Conservation (phyloP, 2,329 filamentous ascomycete genomes). For the Aspergillus sp. region DNA sequence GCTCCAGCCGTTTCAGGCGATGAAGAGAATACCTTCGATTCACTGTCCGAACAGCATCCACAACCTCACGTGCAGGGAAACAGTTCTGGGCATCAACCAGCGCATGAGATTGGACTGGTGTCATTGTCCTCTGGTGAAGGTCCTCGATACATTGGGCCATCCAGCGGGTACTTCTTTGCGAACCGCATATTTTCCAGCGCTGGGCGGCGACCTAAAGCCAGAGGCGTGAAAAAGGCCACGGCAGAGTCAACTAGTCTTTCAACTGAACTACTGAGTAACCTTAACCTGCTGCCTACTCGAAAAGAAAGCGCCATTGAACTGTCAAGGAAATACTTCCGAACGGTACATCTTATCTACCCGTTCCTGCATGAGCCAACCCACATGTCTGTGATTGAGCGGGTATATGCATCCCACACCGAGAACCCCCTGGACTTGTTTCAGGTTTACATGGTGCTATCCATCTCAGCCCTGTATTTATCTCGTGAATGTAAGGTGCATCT, state of each 20-base stretch:
- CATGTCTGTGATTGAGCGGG: conserved; percentile 34
- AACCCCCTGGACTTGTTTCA: conserved; percentile 48
- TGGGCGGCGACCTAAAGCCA: conserved; percentile 24
- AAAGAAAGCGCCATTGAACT: conserved; percentile 46
- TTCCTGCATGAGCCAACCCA: conserved; percentile 52
- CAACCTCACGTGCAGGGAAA: too few relatives aligned
- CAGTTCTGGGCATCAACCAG: conserved; percentile 19
- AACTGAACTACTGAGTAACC: conserved; percentile 31
- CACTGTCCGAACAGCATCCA: not conserved
- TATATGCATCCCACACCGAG: conserved; percentile 34
- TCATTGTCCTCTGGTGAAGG: conserved; percentile 53
- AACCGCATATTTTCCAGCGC: conserved; percentile 50
- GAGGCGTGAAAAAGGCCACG: conserved; percentile 1
- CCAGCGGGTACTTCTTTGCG: conserved; percentile 57
- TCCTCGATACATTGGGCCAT: conserved; percentile 56
- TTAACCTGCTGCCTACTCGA: conserved; percentile 29
- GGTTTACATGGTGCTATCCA: conserved; percentile 56
- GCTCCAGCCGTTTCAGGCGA: not conserved
- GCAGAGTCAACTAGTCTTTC: conserved; percentile 26
- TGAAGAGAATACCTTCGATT: not conserved
- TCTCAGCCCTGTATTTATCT: conserved; percentile 51
- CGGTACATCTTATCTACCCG: conserved; percentile 53
- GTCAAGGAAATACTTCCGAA: conserved; percentile 51
- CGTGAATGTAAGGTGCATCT: conserved; percentile 47
- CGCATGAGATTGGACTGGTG: conserved; percentile 57